Conservation (phyloP, 352 stramenopile species). For the Globisporangium ultimum region DNA sequence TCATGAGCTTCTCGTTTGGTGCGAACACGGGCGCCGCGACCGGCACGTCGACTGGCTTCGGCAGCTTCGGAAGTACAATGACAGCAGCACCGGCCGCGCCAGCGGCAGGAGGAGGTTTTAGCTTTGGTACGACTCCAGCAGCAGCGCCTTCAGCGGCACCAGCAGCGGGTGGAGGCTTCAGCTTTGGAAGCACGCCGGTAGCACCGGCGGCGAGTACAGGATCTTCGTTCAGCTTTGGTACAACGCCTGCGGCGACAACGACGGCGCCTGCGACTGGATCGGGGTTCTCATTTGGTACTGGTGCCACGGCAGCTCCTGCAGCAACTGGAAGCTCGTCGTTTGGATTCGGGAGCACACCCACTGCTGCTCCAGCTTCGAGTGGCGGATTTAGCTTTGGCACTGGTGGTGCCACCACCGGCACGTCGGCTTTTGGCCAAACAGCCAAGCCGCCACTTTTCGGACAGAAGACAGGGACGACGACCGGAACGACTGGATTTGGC, state of each 20-base stretch:
- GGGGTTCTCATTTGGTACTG: background rate
- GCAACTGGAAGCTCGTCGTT: constrained; percentile 13
- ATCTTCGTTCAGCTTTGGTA: constrained; percentile 19
- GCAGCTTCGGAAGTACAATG: constrained; percentile 27
- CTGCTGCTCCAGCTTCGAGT: too few relatives aligned
- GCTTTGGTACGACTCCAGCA: constrained; percentile 12
- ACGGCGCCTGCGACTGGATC: too few relatives aligned
- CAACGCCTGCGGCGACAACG: background rate
- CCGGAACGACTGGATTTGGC: constrained; percentile 28
- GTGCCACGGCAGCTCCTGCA: constrained; percentile 22
- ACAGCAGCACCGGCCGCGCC: constrained; percentile 16
- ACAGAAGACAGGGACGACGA: constrained; percentile 28
- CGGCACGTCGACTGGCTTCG: constrained; percentile 28
- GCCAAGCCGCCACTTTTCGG: constrained; percentile 53
- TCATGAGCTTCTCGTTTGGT: constrained; percentile 56
- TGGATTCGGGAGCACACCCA: too few relatives aligned
- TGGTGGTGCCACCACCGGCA: constrained; percentile 19
- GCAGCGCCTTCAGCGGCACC: constrained; percentile 9
- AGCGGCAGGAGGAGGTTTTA: constrained; percentile 6
- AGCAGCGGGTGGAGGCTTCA: constrained; percentile 9
- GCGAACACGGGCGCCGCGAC: constrained; percentile 16
- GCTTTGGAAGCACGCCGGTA: constrained; percentile 11
- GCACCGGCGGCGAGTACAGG: background rate
- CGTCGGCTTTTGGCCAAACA: constrained; percentile 5
- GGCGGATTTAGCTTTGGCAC: constrained; percentile 27